Conservation (phyloP, 2,329 filamentous ascomycete genomes). For the Chaetomiaceae sp. region DNA sequence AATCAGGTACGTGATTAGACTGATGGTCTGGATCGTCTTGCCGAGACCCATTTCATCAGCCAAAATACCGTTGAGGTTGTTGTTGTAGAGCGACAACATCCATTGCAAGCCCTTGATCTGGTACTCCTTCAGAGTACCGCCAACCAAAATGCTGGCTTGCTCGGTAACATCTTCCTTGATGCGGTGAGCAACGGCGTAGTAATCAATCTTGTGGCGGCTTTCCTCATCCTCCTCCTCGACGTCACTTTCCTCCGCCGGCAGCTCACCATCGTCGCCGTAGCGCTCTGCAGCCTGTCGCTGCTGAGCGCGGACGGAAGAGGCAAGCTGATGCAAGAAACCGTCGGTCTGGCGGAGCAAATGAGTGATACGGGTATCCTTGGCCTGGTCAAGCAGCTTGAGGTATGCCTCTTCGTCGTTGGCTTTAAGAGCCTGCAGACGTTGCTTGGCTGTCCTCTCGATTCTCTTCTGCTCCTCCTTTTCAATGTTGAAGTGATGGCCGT, state of each 20-base stretch:
- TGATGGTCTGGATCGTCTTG: slow-evolving; percentile 99
- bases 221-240: slow-evolving; percentile 64
- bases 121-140: slow-evolving; percentile 92
- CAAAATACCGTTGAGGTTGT: slow-evolving; percentile 97
- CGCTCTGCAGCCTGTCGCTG: slow-evolving; percentile 77
- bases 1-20: slow-evolving; percentile 93
- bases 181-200: slow-evolving; percentile 96
- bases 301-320: slow-evolving; percentile 89
- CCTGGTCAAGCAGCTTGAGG: slow-evolving; percentile 93
- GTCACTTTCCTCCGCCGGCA: slow-evolving; percentile 60
- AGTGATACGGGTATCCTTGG: slow-evolving; percentile 98
- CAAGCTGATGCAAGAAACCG: slow-evolving; percentile 92
- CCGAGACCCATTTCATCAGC: slow-evolving; percentile 99
- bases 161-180: slow-evolving; percentile 85
- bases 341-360: slow-evolving; percentile 96
- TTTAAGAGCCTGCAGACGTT: slow-evolving; percentile 97
- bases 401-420: slow-evolving; percentile 99
- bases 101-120: slow-evolving; percentile 97
- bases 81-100: slow-evolving; percentile 99
- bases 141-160: slow-evolving; percentile 83
- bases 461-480: slow-evolving; percentile 99
- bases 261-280: slow-evolving; percentile 63
- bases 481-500: slow-evolving; percentile 86
- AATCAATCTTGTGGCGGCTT: slow-evolving; percentile 80
- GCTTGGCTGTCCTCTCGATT: slow-evolving; percentile 94